phyloP scores from a whole-genome alignment of 768 basidiomycete species.

The Xanthoconium stramineum region DNA sequence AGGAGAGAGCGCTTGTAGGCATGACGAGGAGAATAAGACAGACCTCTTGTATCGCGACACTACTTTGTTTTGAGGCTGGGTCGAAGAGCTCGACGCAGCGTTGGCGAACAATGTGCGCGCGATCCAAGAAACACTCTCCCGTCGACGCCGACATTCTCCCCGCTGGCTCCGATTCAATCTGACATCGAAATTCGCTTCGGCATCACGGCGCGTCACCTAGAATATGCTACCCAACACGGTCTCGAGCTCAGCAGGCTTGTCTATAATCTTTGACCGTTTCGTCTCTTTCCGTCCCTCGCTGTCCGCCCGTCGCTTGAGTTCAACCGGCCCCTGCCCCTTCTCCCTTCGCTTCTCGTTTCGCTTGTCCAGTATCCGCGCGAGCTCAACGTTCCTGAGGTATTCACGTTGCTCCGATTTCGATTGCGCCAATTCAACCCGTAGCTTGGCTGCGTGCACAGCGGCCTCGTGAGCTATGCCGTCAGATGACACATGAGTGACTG shows the following conservation, averaged over 20 bases:
- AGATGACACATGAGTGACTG: slow-evolving; percentile 7
- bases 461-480: slow-evolving; percentile 78
- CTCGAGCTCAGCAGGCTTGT: slow-evolving; percentile 31
- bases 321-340: slow-evolving; percentile 48
- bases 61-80: slow-evolving; percentile 34
- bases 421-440: slow-evolving; percentile 89
- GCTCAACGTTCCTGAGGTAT: slow-evolving; percentile 91
- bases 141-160: slow-evolving; percentile 16
- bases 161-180: slow-evolving; percentile 25
- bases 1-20: slow-evolving; percentile 68
- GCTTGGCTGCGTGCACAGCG: slow-evolving; percentile 78
- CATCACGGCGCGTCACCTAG: slow-evolving; percentile 28
- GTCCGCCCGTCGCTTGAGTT: slow-evolving; percentile 18
- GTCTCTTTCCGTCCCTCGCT: slow-evolving; percentile 9
- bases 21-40: slow-evolving; percentile 76
- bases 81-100: slow-evolving; percentile 34
- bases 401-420: slow-evolving; percentile 87
- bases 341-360: slow-evolving; percentile 65
- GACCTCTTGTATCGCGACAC: slow-evolving; percentile 75
- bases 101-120: slow-evolving; percentile 54
- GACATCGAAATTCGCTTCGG: slow-evolving; percentile 9
- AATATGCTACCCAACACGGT: slow-evolving; percentile 53
- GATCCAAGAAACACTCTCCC: slow-evolving; percentile 41
- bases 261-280: slow-evolving; percentile 11
- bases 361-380: slow-evolving; percentile 82